Evolutionary conservation across 257 asterid genomes (phyloP), one percentile per base, ranked within the genome.

Genomic region (Striga asiatica): DNA sequence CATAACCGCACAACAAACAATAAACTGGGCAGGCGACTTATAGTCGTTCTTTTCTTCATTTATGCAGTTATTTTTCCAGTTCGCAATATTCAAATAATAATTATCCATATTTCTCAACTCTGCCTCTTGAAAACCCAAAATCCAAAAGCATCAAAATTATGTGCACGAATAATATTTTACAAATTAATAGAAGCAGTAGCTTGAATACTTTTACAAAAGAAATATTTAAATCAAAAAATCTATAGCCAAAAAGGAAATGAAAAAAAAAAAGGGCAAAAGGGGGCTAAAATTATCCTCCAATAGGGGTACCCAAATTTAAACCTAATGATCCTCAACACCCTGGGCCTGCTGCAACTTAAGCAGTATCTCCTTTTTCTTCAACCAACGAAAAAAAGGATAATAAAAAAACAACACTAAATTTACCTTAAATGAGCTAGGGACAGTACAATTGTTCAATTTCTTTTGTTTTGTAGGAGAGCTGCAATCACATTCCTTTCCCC

Each of bases 401-500:
- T n/a, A n/a, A 32, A 66, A 77, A 68, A 62, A 68, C 52, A 72
- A 10, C 11, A 43, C 83, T 77, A 78, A 83, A 73, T 75, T 71
- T 66, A 67, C 80, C 83, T 71, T 70, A 49, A 56, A 65, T n/a
- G n/a, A 65, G 50, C 79, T 64, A 66, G 66, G 41, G 76, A 67
- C 70, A 70, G 51, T 60, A 74, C 58, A 62, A 61, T 69, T 69
- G 78, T 58, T 67, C 61, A 23, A 49, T 50, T 43, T 60, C 28
- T 35, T 16, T 41, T 8, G 35, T 57, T 67, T 71, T 74, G 78
- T 69, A 58, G 73, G 83, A 72, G 78, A 72, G 77, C 82, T 76
- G 74, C 74, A 77, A 77, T 72, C 71, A 79, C 82, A 70, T 71
- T 76, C 61, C 79, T 65, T 69, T 43, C 8, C 81, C 80, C 73